Percentiles rank a stretch among this genome's conserved stretches.
These are phyloP conservation scores for Croton setiger DNA, from an alignment of 441 rosid species.

Conservation along the genomic window DNA sequence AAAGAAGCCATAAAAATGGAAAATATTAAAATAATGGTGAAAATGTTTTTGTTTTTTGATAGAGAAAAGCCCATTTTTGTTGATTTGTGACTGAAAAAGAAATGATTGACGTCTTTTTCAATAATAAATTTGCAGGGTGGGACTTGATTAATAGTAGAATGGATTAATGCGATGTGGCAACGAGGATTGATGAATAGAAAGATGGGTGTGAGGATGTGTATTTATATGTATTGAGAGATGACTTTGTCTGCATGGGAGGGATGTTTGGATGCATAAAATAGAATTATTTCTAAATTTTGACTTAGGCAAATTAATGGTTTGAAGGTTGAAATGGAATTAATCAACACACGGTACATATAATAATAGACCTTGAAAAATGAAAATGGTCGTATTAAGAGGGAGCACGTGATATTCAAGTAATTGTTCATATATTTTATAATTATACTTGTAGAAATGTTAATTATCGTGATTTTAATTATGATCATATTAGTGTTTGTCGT, in stretches of 20 bases:
- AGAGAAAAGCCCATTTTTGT: slow-evolving; percentile 17
- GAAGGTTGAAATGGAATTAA: slow-evolving; percentile 26
- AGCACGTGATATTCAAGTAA: neutral
- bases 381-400: neutral
- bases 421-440: too few relatives aligned
- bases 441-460: too few relatives aligned
- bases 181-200: neutral
- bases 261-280: neutral
- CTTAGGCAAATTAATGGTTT: neutral
- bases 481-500: too few relatives aligned
- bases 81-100: neutral
- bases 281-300: neutral
- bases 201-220: neutral
- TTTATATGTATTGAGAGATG: neutral
- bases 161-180: neutral
- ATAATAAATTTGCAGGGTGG: neutral
- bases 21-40: slow-evolving; percentile 12
- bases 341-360: slow-evolving; percentile 31
- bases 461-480: neutral
- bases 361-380: slow-evolving; percentile 14
- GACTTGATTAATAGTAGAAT: too few relatives aligned
- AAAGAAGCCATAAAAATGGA: slow-evolving; percentile 22
- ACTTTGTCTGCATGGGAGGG: neutral
- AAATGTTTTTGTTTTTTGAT: neutral
- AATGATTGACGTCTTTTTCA: neutral